phyloP scores from a whole-genome alignment of 306 rosid genomes.

The Trichosanthes truncata region DNA sequence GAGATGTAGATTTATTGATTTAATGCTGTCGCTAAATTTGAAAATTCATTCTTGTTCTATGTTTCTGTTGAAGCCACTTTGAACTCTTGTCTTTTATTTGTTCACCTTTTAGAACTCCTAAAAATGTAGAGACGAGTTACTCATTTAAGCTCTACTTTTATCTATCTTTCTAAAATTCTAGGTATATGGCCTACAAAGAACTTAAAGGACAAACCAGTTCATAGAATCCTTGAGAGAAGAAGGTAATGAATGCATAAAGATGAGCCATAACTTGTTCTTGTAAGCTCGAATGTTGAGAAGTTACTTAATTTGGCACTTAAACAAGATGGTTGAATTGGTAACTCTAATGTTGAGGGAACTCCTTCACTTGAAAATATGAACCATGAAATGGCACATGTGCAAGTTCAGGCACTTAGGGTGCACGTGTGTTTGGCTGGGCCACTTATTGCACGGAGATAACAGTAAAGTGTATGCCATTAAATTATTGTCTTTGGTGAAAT shows the following conservation, averaged over 20 bases:
- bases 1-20: background rate
- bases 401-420: constrained; percentile 59
- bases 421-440: background rate
- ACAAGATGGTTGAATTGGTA: constrained; percentile 76
- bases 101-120: background rate
- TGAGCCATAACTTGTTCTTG: constrained; percentile 60
- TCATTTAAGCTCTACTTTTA: constrained; percentile 27
- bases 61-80: background rate
- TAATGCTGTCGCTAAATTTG: background rate
- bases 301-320: constrained; percentile 60
- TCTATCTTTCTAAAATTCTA: constrained; percentile 76
- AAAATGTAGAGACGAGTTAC: background rate
- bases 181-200: constrained; percentile 91
- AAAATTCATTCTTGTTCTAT: background rate
- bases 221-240: constrained; percentile 80
- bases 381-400: constrained; percentile 69
- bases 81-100: background rate
- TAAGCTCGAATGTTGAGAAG: constrained; percentile 64
- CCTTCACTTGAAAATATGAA: constrained; percentile 70
- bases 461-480: background rate
- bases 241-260: constrained; percentile 76
- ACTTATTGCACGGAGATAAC: background rate
- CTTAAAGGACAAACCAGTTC: constrained; percentile 61
- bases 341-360: constrained; percentile 78
- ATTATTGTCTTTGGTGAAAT: background rate